Percentiles rank a stretch among this genome's conserved stretches.
Evolutionary conservation across 2,329 filamentous ascomycete genomes (phyloP).

Genomic region (Parafenestella ontariensis): DNA sequence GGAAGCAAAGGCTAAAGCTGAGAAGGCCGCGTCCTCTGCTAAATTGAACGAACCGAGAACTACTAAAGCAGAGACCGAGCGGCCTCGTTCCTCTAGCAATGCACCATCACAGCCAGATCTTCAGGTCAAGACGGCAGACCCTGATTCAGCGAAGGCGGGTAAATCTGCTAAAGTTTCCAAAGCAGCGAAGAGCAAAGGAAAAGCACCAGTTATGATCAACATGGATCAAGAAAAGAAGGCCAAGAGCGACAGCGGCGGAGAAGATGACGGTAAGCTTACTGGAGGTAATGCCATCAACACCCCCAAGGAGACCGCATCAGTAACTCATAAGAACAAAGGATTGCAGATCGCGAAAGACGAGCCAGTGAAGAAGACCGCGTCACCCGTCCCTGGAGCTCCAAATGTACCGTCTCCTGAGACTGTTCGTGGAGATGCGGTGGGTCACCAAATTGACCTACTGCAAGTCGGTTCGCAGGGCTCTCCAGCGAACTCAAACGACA

Average conservation of each 20-base stretch:
- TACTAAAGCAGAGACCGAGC: constrained; percentile 1
- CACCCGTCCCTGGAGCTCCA: neutral
- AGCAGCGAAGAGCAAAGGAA: constrained; percentile 7
- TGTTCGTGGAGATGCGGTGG: neutral
- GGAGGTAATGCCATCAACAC: constrained; percentile 10
- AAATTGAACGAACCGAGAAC: constrained; percentile 2
- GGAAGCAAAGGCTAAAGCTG: constrained; percentile 15
- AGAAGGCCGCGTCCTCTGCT: constrained; percentile 7
- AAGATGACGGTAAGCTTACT: constrained; percentile 14
- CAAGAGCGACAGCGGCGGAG: neutral
- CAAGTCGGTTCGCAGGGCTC: neutral
- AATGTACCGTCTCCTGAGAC: constrained; percentile 14
- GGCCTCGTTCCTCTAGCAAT: neutral
- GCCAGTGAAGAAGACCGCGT: neutral
- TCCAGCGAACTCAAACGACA: neutral
- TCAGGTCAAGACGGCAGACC: neutral
- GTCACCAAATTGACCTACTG: neutral
- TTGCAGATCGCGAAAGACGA: neutral
- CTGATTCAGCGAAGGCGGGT: neutral
- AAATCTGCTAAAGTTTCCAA: neutral
- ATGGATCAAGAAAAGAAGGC: neutral
- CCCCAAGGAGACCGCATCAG: constrained; percentile 12
- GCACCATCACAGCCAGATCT: neutral
- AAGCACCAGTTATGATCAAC: neutral
- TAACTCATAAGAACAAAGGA: constrained; percentile 23